Base-by-base conservation (phyloP, 2,329 filamentous ascomycete species). In the Aureobasidium lini region DNA sequence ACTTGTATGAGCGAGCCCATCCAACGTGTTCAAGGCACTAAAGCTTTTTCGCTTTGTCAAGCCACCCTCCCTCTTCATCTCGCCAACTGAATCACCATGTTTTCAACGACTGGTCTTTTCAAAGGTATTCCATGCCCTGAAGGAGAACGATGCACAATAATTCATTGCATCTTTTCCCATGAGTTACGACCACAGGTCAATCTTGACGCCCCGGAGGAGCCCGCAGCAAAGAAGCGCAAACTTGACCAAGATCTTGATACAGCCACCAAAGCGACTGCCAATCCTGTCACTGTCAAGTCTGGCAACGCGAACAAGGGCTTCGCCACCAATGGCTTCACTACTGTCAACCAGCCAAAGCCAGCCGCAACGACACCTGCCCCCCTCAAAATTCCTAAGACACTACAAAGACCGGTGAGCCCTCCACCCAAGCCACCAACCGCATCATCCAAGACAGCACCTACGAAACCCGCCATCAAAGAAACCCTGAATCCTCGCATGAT, bases 401-500 rank as follows among this genome's bases (percentile, higher is more conserved):
- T 64, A 5, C 52, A 60, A 9, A 60, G 49, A 31, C 53, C 62
- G 16, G 57, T 64, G n/a, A 56, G 62, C n/a, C 63, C 63, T 3
- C 63, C 61, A 32, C 18, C 40, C n/a, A 43, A 39, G n/a, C 57
- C 47, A 46, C 40, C 31, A 46, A 43, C 16, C n/a, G 44, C 36
- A 40, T 16, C 32, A 50, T 37, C 32, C 18, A 50, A 39, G n/a
- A 16, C 44, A 15, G 31, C 28, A 5, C 10, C 44, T 13, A 7
- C 60, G 6, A 58, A 52, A 32, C 37, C 49, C 10, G 47, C 32
- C 40, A 29, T 48, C 37, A 60, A 63, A 37, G 69, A 72, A 40
- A 61, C 53, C 16, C 78, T 92, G 37, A 88, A 88, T 64, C 88
- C 88, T 50, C 82, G 87, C 6, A 77, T 84, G 40, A 76, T 92